Evolutionary conservation across 2,329 filamentous ascomycete genomes (phyloP).

Genomic region (Calonectria pauciramosa): DNA sequence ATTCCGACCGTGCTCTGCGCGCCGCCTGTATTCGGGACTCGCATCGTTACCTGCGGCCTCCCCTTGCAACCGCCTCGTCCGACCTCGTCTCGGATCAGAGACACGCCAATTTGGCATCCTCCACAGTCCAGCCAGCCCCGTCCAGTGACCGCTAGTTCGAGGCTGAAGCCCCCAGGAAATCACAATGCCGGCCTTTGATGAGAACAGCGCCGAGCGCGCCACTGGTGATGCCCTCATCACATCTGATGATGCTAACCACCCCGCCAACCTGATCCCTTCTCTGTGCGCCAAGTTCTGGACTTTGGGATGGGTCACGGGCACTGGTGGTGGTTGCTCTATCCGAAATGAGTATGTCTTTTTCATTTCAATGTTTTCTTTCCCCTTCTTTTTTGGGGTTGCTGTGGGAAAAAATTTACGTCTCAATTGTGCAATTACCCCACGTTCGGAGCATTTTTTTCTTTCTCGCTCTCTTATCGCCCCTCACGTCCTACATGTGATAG

Average conservation of each 20-base stretch:
- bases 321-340: slow-evolving; percentile 86
- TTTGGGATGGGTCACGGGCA: slow-evolving; percentile 93
- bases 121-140: slow-evolving; percentile 22
- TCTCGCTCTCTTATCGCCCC: background rate
- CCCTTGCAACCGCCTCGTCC: slow-evolving; percentile 28
- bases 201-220: slow-evolving; percentile 32
- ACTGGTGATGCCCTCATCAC: slow-evolving; percentile 61
- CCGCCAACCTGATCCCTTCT: slow-evolving; percentile 93
- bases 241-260: slow-evolving; percentile 82
- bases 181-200: slow-evolving; percentile 33
- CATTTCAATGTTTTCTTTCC: slow-evolving; percentile 22
- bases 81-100: slow-evolving; percentile 24
- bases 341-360: slow-evolving; percentile 68
- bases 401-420: background rate
- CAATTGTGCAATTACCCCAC: background rate
- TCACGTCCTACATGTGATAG: background rate
- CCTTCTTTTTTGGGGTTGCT: background rate
- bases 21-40: slow-evolving; percentile 17
- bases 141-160: slow-evolving; percentile 15
- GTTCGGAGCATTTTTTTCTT: background rate
- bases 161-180: background rate
- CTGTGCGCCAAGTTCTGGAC: slow-evolving; percentile 97
- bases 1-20: slow-evolving; percentile 17
- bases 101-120: slow-evolving; percentile 20
- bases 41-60: slow-evolving; percentile 15